Evolutionary conservation across 2,329 filamentous ascomycete genomes (phyloP).

Genomic region (Pseudogymnoascus sp.): DNA sequence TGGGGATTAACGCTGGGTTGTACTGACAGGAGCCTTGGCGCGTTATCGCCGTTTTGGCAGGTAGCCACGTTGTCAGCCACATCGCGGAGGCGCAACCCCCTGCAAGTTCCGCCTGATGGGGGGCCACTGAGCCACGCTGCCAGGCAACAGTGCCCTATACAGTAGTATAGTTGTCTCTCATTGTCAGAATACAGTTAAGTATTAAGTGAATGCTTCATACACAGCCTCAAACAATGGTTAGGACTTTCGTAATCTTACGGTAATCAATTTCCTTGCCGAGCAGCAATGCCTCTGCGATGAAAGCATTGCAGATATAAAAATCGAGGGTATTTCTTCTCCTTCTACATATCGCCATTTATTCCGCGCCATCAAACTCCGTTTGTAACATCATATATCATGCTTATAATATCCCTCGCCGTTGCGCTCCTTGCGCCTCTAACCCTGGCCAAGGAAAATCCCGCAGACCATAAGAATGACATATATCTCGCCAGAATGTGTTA

Average conservation of each 20-base stretch:
- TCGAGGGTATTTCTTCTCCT: background rate
- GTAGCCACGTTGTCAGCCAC: background rate
- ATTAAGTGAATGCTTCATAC: background rate
- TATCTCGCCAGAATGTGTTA: background rate
- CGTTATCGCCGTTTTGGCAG: too few relatives aligned
- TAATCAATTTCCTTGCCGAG: slow-evolving; percentile 12
- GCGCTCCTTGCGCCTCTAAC: background rate
- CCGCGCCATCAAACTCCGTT: background rate
- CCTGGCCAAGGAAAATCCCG: background rate
- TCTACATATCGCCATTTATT: background rate
- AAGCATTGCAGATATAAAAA: background rate
- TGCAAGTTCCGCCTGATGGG: background rate
- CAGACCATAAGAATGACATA: background rate
- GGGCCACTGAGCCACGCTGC: too few relatives aligned
- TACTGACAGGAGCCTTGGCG: too few relatives aligned
- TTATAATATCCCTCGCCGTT: background rate
- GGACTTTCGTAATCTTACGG: too few relatives aligned
- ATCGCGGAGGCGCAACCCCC: background rate
- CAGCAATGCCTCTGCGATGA: slow-evolving; percentile 9
- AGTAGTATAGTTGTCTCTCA: background rate
- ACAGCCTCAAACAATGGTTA: background rate
- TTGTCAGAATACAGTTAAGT: background rate
- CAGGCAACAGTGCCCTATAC: background rate
- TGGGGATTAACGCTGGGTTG: too few relatives aligned
- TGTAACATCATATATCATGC: background rate